Evolutionary conservation across 116 monocot species (phyloP).

Genomic region (Trichopus zeylanicus): DNA sequence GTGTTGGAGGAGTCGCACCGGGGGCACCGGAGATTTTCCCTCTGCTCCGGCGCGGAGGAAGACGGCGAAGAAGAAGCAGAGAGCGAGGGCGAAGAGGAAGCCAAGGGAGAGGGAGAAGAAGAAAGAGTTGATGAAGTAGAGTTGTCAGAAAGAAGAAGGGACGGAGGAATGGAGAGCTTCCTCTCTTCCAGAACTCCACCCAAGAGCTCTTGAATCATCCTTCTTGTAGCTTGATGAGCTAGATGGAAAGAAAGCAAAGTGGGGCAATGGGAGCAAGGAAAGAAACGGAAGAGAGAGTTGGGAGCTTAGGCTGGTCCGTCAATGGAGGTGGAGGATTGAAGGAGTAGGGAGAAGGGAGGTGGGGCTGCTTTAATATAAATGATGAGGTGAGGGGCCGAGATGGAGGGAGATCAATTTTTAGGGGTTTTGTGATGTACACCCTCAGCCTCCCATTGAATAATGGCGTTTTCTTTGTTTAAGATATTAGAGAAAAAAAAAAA

Average conservation of each 20-base stretch:
- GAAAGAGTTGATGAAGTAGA: background rate
- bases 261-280: background rate
- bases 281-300: background rate
- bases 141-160: background rate
- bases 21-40: constrained; percentile 60
- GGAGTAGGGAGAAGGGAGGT: background rate
- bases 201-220: constrained; percentile 35
- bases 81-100: constrained; percentile 17
- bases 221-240: background rate
- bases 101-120: constrained; percentile 1
- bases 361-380: background rate
- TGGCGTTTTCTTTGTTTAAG: too few species aligned
- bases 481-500: too few species aligned
- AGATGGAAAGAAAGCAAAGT: background rate
- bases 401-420: background rate
- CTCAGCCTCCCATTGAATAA: too few species aligned
- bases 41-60: background rate
- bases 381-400: background rate
- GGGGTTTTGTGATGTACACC: too few species aligned
- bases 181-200: constrained; percentile 14
- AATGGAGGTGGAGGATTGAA: background rate
- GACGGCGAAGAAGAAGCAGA: background rate
- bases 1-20: constrained; percentile 91
- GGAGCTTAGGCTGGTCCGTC: background rate
- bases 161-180: constrained; percentile 10